Evolutionary conservation across 768 basidiomycete species (phyloP).

Genomic region (Mrakia blollopis): DNA sequence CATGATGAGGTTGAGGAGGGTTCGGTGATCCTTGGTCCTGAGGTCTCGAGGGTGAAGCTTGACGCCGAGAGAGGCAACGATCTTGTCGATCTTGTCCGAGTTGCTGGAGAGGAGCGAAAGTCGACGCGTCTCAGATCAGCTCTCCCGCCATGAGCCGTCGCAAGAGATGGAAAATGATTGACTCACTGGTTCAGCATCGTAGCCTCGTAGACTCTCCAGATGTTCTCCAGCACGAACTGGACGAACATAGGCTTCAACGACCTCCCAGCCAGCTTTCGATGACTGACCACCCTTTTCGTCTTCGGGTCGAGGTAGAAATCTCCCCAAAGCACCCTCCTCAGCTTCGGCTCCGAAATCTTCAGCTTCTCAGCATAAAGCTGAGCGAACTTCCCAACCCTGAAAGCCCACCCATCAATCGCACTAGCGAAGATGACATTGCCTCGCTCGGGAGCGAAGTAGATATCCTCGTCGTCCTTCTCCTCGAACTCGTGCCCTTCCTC

Average conservation of each 20-base stretch:
- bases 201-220: slow-evolving; percentile 95
- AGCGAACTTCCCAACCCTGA: slow-evolving; percentile 87
- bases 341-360: slow-evolving; percentile 78
- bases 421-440: slow-evolving; percentile 96
- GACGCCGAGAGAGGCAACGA: slow-evolving; percentile 71
- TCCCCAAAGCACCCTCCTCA: slow-evolving; percentile 88
- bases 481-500: slow-evolving; percentile 59
- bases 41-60: slow-evolving; percentile 84
- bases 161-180: neutral
- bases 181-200: slow-evolving; percentile 83
- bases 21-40: slow-evolving; percentile 80
- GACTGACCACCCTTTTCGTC: slow-evolving; percentile 82
- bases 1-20: slow-evolving; percentile 78
- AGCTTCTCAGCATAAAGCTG: slow-evolving; percentile 85
- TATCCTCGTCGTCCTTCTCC: slow-evolving; percentile 95
- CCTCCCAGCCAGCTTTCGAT: slow-evolving; percentile 82
- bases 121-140: slow-evolving; percentile 2
- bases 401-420: slow-evolving; percentile 96
- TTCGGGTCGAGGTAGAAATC: slow-evolving; percentile 97
- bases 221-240: slow-evolving; percentile 92
- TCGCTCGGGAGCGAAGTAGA: slow-evolving; percentile 91
- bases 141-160: neutral
- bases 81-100: slow-evolving; percentile 80
- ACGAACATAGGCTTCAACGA: slow-evolving; percentile 91
- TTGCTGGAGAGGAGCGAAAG: slow-evolving; percentile 54